These are phyloP conservation scores for Trichoderma gamsii DNA, from an alignment of 495 filamentous ascomycete species.

Conservation along the genomic window DNA sequence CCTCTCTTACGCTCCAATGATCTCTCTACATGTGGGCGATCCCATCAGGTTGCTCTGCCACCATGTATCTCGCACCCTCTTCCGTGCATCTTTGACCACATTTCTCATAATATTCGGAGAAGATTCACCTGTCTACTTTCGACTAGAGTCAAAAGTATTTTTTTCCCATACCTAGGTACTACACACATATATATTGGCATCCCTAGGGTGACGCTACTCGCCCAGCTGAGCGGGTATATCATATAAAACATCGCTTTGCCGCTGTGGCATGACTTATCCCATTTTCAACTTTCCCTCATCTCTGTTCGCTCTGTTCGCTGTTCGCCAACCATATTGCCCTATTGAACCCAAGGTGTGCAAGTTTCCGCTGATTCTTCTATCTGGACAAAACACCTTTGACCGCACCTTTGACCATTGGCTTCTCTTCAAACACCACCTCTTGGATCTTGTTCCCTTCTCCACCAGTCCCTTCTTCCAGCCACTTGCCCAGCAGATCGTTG, in stretches of 20 bases:
- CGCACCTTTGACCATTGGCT: slow-evolving; percentile 33
- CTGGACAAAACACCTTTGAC: slow-evolving; percentile 41
- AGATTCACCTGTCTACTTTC: background rate
- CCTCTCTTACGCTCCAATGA: background rate
- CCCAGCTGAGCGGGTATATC: slow-evolving; percentile 18
- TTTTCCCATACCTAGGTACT: background rate
- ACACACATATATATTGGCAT: background rate
- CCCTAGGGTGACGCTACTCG: slow-evolving; percentile 10
- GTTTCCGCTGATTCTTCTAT: slow-evolving; percentile 23
- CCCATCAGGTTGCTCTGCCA: background rate
- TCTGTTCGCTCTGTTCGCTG: no score
- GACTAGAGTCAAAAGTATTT: background rate
- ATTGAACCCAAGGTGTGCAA: no score
- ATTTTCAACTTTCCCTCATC: no score
- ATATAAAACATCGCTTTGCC: background rate
- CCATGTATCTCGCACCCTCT: no score
- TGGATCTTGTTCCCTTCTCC: slow-evolving; percentile 36
- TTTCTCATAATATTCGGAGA: background rate
- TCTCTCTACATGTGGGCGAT: background rate
- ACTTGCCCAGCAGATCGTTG: slow-evolving; percentile 71
- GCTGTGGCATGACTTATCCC: background rate
- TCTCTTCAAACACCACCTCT: slow-evolving; percentile 44
- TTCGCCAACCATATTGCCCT: no score
- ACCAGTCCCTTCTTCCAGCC: slow-evolving; percentile 49
- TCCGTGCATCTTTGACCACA: background rate